A percentile compares a stretch with the other conserved stretches of the same genome.
Conservation (phyloP, 495 filamentous ascomycete species). For the Lasiosphaeris hirsuta region DNA sequence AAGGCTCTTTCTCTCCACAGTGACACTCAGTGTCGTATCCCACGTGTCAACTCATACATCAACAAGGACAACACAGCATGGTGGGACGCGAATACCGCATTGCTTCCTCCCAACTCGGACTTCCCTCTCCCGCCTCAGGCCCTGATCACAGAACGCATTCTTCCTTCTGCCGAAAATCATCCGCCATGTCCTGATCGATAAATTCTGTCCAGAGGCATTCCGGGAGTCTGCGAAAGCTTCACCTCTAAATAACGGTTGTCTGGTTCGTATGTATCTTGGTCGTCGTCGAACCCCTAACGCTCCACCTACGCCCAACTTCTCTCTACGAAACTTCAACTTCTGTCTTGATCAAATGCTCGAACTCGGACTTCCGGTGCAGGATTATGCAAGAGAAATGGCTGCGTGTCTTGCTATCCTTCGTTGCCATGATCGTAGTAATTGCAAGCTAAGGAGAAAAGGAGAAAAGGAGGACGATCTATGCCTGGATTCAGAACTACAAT, state of each 20-base stretch:
- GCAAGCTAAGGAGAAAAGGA: too few relatives aligned
- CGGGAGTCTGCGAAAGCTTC: too few relatives aligned
- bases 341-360: conserved; percentile 13
- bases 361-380: background rate
- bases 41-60: background rate
- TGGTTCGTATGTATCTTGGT: conserved; percentile 7
- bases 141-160: conserved; percentile 10
- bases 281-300: background rate
- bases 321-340: conserved; percentile 13
- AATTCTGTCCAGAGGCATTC: too few relatives aligned
- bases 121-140: conserved; percentile 2
- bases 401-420: conserved; percentile 7
- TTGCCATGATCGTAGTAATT: conserved; percentile 3
- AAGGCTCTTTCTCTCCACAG: too few relatives aligned
- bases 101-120: background rate
- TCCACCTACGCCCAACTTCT: conserved; percentile 1
- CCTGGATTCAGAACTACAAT: too few relatives aligned
- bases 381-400: conserved; percentile 2
- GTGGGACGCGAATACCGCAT: background rate
- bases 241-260: conserved; percentile 1
- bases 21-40: background rate
- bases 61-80: background rate
- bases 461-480: too few relatives aligned
- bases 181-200: too few relatives aligned
- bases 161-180: background rate